phyloP scores from a whole-genome alignment of 306 rosid genomes.

The Lathyrus tuberosus region DNA sequence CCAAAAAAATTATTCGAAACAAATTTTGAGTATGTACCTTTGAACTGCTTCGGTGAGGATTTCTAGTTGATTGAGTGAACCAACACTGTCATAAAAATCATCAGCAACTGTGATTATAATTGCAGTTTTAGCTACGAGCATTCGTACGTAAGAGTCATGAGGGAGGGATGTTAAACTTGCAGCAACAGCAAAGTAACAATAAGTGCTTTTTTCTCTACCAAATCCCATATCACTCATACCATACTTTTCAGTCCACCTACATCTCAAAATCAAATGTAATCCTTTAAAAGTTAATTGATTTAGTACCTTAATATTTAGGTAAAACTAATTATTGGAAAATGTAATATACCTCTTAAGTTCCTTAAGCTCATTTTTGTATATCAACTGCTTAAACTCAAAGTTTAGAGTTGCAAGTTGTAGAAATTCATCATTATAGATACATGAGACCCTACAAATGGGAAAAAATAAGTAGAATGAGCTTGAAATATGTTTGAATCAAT shows the following conservation, averaged over 20 bases:
- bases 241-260: slow-evolving; percentile 50
- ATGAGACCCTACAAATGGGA: slow-evolving; percentile 40
- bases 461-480: neutral
- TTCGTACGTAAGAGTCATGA: slow-evolving; percentile 42
- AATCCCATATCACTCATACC: slow-evolving; percentile 56
- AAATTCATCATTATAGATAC: slow-evolving; percentile 34
- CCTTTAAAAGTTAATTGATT: neutral
- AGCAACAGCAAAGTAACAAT: slow-evolving; percentile 55
- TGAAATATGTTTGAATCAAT: neutral
- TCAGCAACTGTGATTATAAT: slow-evolving; percentile 57
- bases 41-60: slow-evolving; percentile 46
- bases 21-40: slow-evolving; percentile 26
- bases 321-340: neutral
- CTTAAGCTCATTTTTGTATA: slow-evolving; percentile 50
- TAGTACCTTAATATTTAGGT: neutral
- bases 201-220: slow-evolving; percentile 62
- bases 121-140: slow-evolving; percentile 52
- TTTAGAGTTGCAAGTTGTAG: slow-evolving; percentile 49
- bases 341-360: slow-evolving; percentile 47
- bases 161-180: slow-evolving; percentile 33
- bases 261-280: neutral
- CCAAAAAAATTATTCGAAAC: neutral
- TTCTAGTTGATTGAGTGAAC: slow-evolving; percentile 47
- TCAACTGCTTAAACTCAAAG: slow-evolving; percentile 45
- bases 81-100: slow-evolving; percentile 61